Evolutionary conservation across 257 asterid species (phyloP).

Genomic region (Schizonepeta tenuifolia): DNA sequence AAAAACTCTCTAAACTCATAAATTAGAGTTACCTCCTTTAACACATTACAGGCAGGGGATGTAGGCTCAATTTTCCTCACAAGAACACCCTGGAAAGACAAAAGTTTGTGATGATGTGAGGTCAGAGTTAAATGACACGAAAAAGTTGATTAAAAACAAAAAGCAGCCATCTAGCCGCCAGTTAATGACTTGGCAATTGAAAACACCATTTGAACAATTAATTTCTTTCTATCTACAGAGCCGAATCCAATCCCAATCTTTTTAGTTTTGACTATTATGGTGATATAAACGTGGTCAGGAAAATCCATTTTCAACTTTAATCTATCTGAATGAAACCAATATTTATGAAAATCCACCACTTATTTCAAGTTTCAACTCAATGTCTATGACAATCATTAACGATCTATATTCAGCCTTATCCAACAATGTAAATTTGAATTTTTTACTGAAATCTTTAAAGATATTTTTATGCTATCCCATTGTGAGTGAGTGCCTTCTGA

Average conservation of each 20-base stretch:
- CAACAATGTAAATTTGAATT: neutral
- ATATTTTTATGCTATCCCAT: no score
- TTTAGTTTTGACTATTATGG: neutral
- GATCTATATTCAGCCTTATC: neutral
- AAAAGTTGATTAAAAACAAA: constrained; percentile 9
- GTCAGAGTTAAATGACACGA: neutral
- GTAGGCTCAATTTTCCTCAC: constrained; percentile 85
- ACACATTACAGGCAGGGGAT: constrained; percentile 61
- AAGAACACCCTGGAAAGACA: constrained; percentile 67
- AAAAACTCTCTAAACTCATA: neutral
- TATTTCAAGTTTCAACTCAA: no score
- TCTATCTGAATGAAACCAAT: no score
- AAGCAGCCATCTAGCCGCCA: neutral
- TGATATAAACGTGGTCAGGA: neutral
- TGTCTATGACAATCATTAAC: neutral
- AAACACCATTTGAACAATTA: neutral
- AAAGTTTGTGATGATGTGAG: constrained; percentile 8
- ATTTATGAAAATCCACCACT: no score
- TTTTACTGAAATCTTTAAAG: no score
- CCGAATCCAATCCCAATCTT: neutral
- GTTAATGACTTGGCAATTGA: neutral
- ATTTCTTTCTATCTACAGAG: neutral
- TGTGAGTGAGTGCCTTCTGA: no score
- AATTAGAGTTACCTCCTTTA: constrained; percentile 66
- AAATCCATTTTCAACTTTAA: neutral